Conservation (phyloP, 2,329 filamentous ascomycete genomes). For the Penicillium sp. region DNA sequence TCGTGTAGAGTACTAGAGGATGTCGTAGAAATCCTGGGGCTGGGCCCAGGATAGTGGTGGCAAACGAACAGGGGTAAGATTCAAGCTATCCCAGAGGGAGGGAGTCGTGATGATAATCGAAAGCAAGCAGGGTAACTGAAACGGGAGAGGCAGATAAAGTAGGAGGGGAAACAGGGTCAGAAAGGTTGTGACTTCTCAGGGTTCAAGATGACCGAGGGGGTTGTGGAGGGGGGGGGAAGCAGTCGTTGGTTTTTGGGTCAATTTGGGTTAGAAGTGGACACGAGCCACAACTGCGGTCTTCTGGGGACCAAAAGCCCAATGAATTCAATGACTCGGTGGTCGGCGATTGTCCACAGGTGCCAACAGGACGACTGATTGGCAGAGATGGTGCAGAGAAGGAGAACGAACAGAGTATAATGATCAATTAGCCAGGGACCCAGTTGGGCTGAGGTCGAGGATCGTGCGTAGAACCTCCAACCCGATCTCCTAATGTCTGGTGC, state of each 20-base stretch:
- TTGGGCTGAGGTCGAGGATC: not conserved
- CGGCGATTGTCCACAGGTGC: not conserved
- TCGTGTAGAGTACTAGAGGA: conserved; percentile 32
- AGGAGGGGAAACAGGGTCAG: not conserved
- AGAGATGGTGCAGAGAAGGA: not conserved
- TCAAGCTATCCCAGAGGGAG: not conserved
- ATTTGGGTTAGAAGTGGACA: conserved; percentile 4
- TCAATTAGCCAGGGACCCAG: not conserved
- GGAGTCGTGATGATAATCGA: not conserved
- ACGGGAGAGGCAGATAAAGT: not conserved
- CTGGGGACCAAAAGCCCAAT: not conserved
- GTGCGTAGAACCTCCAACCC: not conserved
- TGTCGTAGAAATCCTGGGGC: conserved; percentile 32
- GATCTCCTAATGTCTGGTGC: not conserved
- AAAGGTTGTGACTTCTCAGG: not conserved
- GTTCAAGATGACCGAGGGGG: not conserved
- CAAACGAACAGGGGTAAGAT: not conserved
- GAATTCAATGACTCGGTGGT: not conserved
- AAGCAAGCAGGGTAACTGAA: conserved; percentile 3
- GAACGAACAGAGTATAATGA: not conserved
- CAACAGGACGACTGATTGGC: not conserved
- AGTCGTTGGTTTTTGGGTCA: conserved; percentile 1
- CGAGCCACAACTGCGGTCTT: conserved; percentile 2
- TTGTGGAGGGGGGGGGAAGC: not conserved
- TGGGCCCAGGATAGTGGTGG: conserved; percentile 24